A percentile compares a stretch with the other conserved stretches of the same genome.
These are phyloP conservation scores for Pholiota conissans DNA, from an alignment of 768 basidiomycete genomes.

Conservation along the genomic window DNA sequence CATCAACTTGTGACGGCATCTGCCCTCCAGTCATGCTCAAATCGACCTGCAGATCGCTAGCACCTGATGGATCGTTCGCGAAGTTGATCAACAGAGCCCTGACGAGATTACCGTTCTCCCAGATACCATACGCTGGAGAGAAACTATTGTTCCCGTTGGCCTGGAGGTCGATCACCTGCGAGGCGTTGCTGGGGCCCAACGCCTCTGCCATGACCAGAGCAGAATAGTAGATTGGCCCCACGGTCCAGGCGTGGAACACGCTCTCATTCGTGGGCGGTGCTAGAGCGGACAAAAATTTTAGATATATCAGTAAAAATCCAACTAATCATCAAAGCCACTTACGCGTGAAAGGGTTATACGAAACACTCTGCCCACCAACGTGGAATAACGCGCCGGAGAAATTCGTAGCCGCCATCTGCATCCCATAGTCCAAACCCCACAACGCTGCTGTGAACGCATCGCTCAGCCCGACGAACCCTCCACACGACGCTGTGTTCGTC, in stretches of 20 bases:
- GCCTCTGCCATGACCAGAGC: conserved; percentile 69
- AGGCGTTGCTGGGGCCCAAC: conserved; percentile 60
- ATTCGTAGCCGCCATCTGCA: conserved; percentile 58
- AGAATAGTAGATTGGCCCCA: conserved; percentile 77
- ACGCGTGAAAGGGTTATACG: conserved; percentile 54
- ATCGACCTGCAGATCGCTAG: conserved; percentile 50
- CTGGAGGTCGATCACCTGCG: conserved; percentile 66
- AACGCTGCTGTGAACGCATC: conserved; percentile 64
- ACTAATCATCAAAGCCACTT: conserved; percentile 22
- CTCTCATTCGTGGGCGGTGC: conserved; percentile 59
- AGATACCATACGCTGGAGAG: conserved; percentile 72
- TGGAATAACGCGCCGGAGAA: conserved; percentile 52
- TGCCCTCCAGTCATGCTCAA: conserved; percentile 43
- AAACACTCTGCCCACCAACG: conserved; percentile 63
- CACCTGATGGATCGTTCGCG: conserved; percentile 58
- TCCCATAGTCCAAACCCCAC: conserved; percentile 62
- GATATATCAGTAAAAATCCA: no score
- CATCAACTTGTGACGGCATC: conserved; percentile 48
- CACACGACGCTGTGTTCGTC: conserved; percentile 70
- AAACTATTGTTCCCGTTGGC: conserved; percentile 50
- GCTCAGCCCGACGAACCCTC: conserved; percentile 63
- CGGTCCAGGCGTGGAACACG: conserved; percentile 66
- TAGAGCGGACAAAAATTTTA: no score
- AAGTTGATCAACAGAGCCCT: conserved; percentile 75
- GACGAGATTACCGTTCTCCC: conserved; percentile 62